Percentiles rank a stretch among this genome's conserved stretches.
phyloP scores from a whole-genome alignment of 805 yeast species.

The Yarrowia sp. region DNA sequence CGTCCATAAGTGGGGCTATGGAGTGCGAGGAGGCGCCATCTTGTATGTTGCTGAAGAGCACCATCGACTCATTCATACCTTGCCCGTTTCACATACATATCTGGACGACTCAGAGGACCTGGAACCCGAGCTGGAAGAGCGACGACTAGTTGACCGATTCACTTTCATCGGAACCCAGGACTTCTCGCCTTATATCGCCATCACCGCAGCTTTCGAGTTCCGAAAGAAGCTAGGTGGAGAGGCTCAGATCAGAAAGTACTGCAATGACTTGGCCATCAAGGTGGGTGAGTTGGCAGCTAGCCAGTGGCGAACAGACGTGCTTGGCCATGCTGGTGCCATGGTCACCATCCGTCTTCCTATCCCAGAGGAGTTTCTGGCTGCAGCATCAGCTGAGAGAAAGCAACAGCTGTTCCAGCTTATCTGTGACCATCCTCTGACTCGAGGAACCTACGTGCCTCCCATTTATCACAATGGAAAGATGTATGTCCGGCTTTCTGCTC shows the following conservation, averaged over 20 bases:
- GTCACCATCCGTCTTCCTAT: slow-evolving; percentile 45
- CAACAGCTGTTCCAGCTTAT: slow-evolving; percentile 18
- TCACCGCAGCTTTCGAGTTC: slow-evolving; percentile 53
- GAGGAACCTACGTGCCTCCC: slow-evolving; percentile 50
- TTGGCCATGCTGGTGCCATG: slow-evolving; percentile 45
- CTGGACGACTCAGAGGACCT: slow-evolving; percentile 29
- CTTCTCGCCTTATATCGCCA: slow-evolving; percentile 44
- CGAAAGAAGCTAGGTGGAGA: slow-evolving; percentile 59
- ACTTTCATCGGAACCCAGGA: slow-evolving; percentile 49
- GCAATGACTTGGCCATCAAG: slow-evolving; percentile 44
- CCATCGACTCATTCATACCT: slow-evolving; percentile 50
- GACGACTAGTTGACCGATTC: slow-evolving; percentile 44
- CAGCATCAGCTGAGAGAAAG: slow-evolving; percentile 29
- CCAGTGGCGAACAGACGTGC: slow-evolving; percentile 42
- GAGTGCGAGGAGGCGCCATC: slow-evolving; percentile 57
- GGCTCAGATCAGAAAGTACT: slow-evolving; percentile 48
- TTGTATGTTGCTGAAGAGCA: slow-evolving; percentile 54
- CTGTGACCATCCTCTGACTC: slow-evolving; percentile 26
- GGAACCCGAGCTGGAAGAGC: slow-evolving; percentile 33
- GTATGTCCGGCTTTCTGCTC: slow-evolving; percentile 56
- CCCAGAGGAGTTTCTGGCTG: slow-evolving; percentile 28
- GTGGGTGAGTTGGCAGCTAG: slow-evolving; percentile 44
- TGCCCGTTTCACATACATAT: slow-evolving; percentile 56
- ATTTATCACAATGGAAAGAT: slow-evolving; percentile 42
- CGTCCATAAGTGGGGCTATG: slow-evolving; percentile 65